Base-by-base conservation (phyloP, 345 rosid genomes). In the Citrus cavaleriei region DNA sequence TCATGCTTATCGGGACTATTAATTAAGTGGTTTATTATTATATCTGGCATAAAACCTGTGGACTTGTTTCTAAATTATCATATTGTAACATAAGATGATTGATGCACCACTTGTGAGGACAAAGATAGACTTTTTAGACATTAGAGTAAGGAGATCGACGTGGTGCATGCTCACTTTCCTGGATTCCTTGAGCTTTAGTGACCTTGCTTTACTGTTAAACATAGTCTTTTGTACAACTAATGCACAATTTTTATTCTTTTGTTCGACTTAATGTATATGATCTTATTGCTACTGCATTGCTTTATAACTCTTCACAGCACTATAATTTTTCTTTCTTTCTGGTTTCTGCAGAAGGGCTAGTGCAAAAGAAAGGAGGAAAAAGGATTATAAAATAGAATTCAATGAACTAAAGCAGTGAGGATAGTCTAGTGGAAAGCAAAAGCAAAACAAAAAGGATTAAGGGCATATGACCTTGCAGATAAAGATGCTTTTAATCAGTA, bases 401-500 rank as follows among this genome's bases (percentile, higher is more conserved):
- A 65, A 80, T 55, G 68, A 57, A 74, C 18, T 51, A 76, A 79
- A 77, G 65, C 37, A 71, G n/a, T 27, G 16, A 70, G 75, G 77
- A 63, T 49, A 63, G 81, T 63, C 78, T 79, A 61, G 73, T 68
- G 73, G 61, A 80, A 82, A 74, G 85, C 65, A 61, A 64, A 82
- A 77, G 86, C 38, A 80, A 68, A 28, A 57, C 10, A 60, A 65
- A 64, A 80, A 69, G 28, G 75, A 24, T 32, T 49, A 72, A 83
- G 76, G 73, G 81, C 75, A 79, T 70, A 85, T 67, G 85, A 54
- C 74, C 82, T 86, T 86, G 64, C 69, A 40, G 62, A 71, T 42
- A 82, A 86, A 86, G 84, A 69, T 63, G 83, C 84, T 85, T 87
- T 85, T 84, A 68, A 69, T 65, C 63, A 55, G 67, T 82, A 78